Conservation (phyloP, 2,329 filamentous ascomycete species). For the Pseudogymnoascus verrucosus region DNA sequence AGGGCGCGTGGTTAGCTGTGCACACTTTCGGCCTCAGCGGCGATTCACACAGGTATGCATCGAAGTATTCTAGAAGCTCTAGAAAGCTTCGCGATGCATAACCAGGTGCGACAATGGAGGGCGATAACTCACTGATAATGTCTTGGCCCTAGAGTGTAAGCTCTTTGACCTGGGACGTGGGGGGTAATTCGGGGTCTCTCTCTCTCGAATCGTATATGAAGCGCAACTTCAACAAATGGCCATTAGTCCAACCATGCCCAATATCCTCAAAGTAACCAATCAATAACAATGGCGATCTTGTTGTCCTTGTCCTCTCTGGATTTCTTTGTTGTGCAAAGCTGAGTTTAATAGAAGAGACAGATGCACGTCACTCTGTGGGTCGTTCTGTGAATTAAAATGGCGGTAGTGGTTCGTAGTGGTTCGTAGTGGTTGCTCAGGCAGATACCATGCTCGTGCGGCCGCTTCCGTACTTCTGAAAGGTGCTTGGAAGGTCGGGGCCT, state of each 20-base stretch:
- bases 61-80: neutral
- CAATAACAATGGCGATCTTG: neutral
- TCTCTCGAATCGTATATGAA: neutral
- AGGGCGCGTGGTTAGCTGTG: neutral
- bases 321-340: neutral
- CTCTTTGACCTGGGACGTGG: neutral
- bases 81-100: neutral
- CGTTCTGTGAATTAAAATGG: constrained; percentile 4
- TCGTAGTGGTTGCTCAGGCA: constrained; percentile 6
- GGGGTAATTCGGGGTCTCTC: neutral
- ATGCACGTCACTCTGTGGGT: constrained; percentile 6
- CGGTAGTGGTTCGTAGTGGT: neutral
- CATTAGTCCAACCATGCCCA: constrained; percentile 2
- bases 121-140: neutral
- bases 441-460: constrained; percentile 8
- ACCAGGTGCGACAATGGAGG: neutral
- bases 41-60: neutral
- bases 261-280: neutral
- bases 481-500: constrained; percentile 8
- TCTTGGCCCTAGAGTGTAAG: neutral
- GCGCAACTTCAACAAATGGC: constrained; percentile 1
- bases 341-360: neutral
- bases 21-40: neutral
- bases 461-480: constrained; percentile 8
- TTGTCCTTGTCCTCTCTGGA: neutral